phyloP scores from a whole-genome alignment of 768 basidiomycete species.

The Brasilioporus rufonigricans region DNA sequence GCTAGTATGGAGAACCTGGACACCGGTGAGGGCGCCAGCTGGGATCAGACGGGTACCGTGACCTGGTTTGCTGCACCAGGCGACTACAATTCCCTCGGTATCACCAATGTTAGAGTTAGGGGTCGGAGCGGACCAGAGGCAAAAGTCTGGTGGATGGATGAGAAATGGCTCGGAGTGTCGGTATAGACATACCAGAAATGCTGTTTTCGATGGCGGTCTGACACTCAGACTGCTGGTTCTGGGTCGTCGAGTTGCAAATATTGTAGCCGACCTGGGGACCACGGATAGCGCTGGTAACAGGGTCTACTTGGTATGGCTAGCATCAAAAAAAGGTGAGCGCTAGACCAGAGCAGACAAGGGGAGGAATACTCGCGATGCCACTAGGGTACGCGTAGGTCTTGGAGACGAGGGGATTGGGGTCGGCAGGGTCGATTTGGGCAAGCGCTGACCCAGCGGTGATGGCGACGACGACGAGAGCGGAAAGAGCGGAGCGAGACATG shows the following conservation, averaged over 20 bases:
- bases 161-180: not conserved
- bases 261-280: constrained; percentile 67
- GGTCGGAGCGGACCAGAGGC: constrained; percentile 57
- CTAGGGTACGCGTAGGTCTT: constrained; percentile 45
- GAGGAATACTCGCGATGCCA: constrained; percentile 36
- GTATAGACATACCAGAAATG: constrained; percentile 33
- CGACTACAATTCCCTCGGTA: constrained; percentile 65
- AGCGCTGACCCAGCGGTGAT: constrained; percentile 28
- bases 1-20: constrained; percentile 60
- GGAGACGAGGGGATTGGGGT: constrained; percentile 44
- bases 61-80: constrained; percentile 67
- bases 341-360: not conserved
- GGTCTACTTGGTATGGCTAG: constrained; percentile 54
- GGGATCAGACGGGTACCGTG: constrained; percentile 74
- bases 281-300: constrained; percentile 41
- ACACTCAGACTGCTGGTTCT: constrained; percentile 59
- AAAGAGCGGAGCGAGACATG: constrained; percentile 53
- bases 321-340: not conserved
- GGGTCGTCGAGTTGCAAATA: constrained; percentile 65
- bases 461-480: constrained; percentile 33
- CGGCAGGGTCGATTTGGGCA: constrained; percentile 38
- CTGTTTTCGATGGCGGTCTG: constrained; percentile 68
- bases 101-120: constrained; percentile 57
- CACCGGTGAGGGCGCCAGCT: constrained; percentile 54
- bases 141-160: constrained; percentile 59